Percentiles rank a stretch among this genome's conserved stretches.
Conservation (phyloP, 2,329 filamentous ascomycete species). For the Sporothrix sp. region DNA sequence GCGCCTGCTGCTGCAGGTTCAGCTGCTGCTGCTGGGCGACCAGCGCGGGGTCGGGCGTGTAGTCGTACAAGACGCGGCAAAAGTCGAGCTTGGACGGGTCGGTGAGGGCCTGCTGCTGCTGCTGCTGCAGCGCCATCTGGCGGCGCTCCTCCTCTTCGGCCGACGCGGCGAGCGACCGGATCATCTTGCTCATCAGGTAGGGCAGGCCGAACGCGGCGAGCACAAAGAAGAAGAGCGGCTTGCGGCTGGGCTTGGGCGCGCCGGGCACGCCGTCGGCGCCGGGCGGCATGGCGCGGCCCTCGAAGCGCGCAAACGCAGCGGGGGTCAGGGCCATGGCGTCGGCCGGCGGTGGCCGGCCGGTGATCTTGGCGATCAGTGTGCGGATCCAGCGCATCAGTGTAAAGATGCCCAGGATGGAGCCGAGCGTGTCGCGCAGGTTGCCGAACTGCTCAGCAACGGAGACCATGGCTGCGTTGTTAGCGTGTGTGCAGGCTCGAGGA, state of each 20-base stretch:
- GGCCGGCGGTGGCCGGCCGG: slow-evolving; percentile 79
- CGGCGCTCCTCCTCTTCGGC: slow-evolving; percentile 73
- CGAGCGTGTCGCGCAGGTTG: slow-evolving; percentile 83
- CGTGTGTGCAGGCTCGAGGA: neutral
- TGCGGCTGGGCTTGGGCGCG: slow-evolving; percentile 71
- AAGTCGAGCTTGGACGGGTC: slow-evolving; percentile 93
- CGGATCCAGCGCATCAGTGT: slow-evolving; percentile 91
- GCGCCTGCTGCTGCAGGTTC: slow-evolving; percentile 1
- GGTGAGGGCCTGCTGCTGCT: slow-evolving; percentile 46
- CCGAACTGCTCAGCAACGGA: slow-evolving; percentile 96
- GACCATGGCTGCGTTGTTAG: slow-evolving; percentile 65
- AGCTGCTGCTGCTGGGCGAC: slow-evolving; percentile 9
- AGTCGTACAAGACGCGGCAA: slow-evolving; percentile 90
- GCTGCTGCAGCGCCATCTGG: slow-evolving; percentile 41
- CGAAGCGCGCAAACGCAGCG: slow-evolving; percentile 81
- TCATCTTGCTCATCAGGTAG: slow-evolving; percentile 95
- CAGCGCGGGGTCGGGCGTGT: slow-evolving; percentile 51
- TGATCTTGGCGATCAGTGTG: slow-evolving; percentile 83
- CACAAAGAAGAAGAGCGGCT: slow-evolving; percentile 93
- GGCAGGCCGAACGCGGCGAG: slow-evolving; percentile 90
- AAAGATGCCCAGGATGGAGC: slow-evolving; percentile 90
- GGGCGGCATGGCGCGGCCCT: slow-evolving; percentile 49
- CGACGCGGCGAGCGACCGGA: slow-evolving; percentile 69
- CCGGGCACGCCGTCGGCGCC: slow-evolving; percentile 44
- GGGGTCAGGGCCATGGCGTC: slow-evolving; percentile 82